Evolutionary conservation across 257 asterid species (phyloP).

Genomic region (Coffea eugenioides): DNA sequence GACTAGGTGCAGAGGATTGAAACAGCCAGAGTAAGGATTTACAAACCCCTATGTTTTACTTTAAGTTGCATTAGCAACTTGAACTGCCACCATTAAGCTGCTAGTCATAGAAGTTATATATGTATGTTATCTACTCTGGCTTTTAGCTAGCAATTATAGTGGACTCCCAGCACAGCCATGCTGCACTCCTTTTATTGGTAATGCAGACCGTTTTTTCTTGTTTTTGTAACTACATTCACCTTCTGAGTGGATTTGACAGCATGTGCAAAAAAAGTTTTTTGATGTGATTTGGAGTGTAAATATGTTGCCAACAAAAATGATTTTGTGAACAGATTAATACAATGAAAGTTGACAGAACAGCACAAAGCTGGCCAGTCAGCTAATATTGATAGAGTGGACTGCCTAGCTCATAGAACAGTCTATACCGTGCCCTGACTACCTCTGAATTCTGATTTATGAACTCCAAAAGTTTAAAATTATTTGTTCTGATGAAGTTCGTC

Average conservation of each 20-base stretch:
- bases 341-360: neutral
- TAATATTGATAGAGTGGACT: neutral
- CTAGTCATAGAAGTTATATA: neutral
- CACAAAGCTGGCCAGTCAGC: neutral
- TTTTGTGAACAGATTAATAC: neutral
- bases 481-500: neutral
- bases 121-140: neutral
- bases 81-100: neutral
- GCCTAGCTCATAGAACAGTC: no score
- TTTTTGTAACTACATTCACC: neutral
- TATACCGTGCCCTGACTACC: no score
- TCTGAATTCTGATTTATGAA: no score
- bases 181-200: neutral
- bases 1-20: neutral
- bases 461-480: no score
- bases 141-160: no score
- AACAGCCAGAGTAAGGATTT: neutral
- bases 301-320: no score
- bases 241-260: neutral
- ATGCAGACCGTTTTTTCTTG: neutral
- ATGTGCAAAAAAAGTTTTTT: neutral
- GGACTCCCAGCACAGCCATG: neutral
- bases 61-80: neutral
- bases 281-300: neutral
- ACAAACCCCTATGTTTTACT: neutral